phyloP scores from a whole-genome alignment of 2,329 filamentous ascomycete genomes.

The Diaporthe eres region DNA sequence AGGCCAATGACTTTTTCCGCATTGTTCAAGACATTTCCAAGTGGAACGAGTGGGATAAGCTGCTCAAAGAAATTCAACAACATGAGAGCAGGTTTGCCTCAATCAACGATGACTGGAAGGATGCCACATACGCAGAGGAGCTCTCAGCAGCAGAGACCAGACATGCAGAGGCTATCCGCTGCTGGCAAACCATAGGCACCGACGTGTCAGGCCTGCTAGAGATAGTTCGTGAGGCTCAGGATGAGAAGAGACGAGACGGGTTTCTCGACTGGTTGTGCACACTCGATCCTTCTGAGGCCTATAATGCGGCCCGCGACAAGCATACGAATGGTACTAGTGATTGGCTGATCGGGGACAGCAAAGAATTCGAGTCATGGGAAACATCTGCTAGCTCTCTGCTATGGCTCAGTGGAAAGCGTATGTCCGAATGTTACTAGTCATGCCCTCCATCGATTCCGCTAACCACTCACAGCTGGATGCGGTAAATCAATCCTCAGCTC shows the following conservation, averaged over 20 bases:
- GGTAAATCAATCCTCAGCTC: conserved; percentile 6
- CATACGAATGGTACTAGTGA: not conserved
- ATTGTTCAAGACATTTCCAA: no score
- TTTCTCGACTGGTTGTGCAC: conserved; percentile 9
- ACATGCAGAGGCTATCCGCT: no score
- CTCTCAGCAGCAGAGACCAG: no score
- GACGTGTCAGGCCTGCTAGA: not conserved
- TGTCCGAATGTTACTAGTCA: not conserved
- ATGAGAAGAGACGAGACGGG: not conserved
- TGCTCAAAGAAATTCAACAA: no score
- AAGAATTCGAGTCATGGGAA: not conserved
- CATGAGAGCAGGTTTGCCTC: no score
- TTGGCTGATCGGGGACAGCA: not conserved
- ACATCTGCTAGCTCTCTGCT: not conserved
- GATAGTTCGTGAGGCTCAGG: not conserved
- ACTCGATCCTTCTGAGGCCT: not conserved
- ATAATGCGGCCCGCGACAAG: conserved; percentile 1
- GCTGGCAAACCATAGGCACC: not conserved
- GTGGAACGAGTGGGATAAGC: no score
- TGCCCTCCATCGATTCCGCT: no score
- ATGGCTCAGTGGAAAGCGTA: conserved; percentile 6
- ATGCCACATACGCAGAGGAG: no score
- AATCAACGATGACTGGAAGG: no score
- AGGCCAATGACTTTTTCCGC: no score
- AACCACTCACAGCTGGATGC: not conserved